Base-by-base conservation (phyloP, 306 rosid species). In the Vigna trinervia region DNA sequence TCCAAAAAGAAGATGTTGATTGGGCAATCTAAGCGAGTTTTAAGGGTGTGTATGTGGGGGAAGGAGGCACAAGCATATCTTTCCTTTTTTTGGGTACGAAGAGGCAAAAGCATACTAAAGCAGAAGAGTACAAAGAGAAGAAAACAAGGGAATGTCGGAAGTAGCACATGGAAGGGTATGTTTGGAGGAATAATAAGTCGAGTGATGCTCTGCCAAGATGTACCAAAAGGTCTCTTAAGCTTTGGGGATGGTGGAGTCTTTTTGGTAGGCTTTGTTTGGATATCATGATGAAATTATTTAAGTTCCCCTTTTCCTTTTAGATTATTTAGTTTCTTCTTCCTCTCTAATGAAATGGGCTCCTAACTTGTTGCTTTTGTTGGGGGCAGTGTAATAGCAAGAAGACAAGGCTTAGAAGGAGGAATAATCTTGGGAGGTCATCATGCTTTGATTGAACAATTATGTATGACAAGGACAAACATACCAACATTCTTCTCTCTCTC, bases 71-170 rank as follows among this genome's bases (percentile, higher is more conserved):
- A 81, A 72, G 82, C 78, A 84, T 73, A 71, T 41, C 59, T 59
- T 38, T 71, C 52, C 74, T 6, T 71, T 32, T 62, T 85, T 78
- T 38, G 2, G 82, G 82, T 85, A 78, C 73, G 39, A 85, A 70
- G 78, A 77, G 84, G 90, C 80, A 70, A 85, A 79, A 69, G 86
- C 85, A 85, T 65, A 81, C 62, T 80, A 82, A 84, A 87, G 79
- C 80, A 59, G 89, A 69, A 87, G 84, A 72, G 50, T 86, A 78
- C 52, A 54, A 5, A 36, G 77, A 81, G 90, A 85, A 87, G 71
- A 88, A 54, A 79, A 85, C 96, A 87, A 90, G 86, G 84, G 91
- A 88, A 89, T 92, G 96, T 89, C 81, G 87, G 87, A 95, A 79
- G 28, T 78, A 88, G 91, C 89, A 75, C 83, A 88, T 92, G 99